Percentiles rank a stretch among this genome's conserved stretches.
phyloP scores from a whole-genome alignment of 2,329 filamentous ascomycete species.

The Didymella pinodella region DNA sequence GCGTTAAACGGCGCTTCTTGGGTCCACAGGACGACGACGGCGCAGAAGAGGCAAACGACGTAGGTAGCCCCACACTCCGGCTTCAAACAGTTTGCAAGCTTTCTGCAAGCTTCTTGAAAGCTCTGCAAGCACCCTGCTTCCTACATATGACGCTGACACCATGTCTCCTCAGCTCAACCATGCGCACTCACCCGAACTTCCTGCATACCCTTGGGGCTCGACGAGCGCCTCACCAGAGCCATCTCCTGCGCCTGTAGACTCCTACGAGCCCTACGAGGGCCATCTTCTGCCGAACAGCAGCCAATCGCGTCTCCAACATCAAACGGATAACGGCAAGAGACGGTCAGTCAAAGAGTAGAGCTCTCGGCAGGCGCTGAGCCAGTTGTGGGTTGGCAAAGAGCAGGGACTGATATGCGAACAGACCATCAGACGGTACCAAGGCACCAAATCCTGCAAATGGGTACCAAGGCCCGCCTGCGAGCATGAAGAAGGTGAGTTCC shows the following conservation, averaged over 20 bases:
- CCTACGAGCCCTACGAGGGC: not conserved
- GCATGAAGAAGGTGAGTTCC: conserved; percentile 17
- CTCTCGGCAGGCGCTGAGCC: not conserved
- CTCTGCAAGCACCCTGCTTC: not conserved
- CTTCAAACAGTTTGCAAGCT: not conserved
- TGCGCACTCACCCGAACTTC: conserved; percentile 12
- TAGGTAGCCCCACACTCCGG: conserved; percentile 12
- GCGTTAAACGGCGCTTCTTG: not conserved
- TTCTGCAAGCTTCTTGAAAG: not conserved
- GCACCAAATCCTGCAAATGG: conserved; percentile 23
- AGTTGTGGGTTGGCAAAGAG: conserved; percentile 5
- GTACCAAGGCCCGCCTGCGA: conserved; percentile 2
- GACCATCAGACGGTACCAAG: conserved; percentile 28
- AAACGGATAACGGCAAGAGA: not conserved
- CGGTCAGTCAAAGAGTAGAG: conserved; percentile 15
- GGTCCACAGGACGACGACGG: conserved; percentile 16
- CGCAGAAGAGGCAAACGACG: conserved; percentile 15
- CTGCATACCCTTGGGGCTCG: not conserved
- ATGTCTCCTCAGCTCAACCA: conserved; percentile 34
- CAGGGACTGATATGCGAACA: conserved; percentile 18
- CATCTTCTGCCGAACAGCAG: not conserved
- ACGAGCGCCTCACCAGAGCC: not conserved
- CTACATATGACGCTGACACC: conserved; percentile 23
- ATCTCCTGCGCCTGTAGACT: not conserved
- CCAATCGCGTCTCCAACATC: not conserved